Evolutionary conservation across 805 yeast species (phyloP).

Genomic region (Candida stauntonica): DNA sequence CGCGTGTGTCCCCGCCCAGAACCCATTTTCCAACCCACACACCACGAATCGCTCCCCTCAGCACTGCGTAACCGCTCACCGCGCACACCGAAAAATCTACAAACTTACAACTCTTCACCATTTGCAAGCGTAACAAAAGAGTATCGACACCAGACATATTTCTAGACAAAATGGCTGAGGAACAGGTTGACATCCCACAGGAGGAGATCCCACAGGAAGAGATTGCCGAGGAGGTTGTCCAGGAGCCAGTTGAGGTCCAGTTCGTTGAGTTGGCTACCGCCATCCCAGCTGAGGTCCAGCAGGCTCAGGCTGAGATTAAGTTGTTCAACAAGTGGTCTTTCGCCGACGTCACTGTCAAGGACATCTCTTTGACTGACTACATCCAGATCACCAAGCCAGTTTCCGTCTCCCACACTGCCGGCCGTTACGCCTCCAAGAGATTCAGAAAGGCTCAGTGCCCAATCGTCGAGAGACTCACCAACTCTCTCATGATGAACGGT

Average conservation of each 20-base stretch:
- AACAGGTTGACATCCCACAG: slow-evolving; percentile 43
- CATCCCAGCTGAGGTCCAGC: slow-evolving; percentile 95
- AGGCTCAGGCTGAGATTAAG: slow-evolving; percentile 93
- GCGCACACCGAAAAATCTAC: slow-evolving; percentile 11
- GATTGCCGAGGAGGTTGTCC: slow-evolving; percentile 64
- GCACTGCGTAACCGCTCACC: too few relatives aligned
- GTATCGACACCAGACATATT: slow-evolving; percentile 12
- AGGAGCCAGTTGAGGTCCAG: slow-evolving; percentile 78
- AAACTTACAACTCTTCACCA: slow-evolving; percentile 7
- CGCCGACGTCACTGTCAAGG: slow-evolving; percentile 96
- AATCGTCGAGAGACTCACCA: slow-evolving; percentile 97
- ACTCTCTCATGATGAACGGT: slow-evolving; percentile 99
- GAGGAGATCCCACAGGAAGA: slow-evolving; percentile 31
- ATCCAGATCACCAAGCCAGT: slow-evolving; percentile 96
- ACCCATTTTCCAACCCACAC: not conserved
- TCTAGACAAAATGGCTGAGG: slow-evolving; percentile 71
- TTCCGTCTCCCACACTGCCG: slow-evolving; percentile 98
- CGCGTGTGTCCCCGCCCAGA: not conserved
- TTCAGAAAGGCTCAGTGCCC: slow-evolving; percentile 99
- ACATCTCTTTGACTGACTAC: slow-evolving; percentile 97
- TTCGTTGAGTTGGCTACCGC: slow-evolving; percentile 87
- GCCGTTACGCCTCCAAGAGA: slow-evolving; percentile 99
- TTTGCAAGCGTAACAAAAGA: not conserved
- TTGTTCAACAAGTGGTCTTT: slow-evolving; percentile 99
- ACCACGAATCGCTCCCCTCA: too few relatives aligned